These are phyloP conservation scores for Naganishia liquefaciens DNA, from an alignment of 1,284 basidiomycete genomes.

Conservation along the genomic window DNA sequence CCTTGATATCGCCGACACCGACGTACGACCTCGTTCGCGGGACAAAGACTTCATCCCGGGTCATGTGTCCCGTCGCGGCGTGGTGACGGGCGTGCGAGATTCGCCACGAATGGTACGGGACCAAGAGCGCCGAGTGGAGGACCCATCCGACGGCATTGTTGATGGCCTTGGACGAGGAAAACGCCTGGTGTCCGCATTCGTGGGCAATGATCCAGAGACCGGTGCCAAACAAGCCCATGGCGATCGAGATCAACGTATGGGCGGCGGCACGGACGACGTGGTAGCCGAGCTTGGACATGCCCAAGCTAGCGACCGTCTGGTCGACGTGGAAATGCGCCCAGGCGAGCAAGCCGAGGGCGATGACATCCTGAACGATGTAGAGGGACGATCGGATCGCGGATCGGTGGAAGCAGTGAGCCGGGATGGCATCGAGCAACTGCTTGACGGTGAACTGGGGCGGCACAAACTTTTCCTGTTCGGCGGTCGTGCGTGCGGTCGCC, in stretches of 20 bases:
- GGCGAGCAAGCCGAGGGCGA: conserved; percentile 69
- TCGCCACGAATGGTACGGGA: conserved; percentile 97
- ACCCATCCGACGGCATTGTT: conserved; percentile 95
- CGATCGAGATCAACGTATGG: conserved; percentile 81
- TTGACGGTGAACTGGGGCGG: conserved; percentile 54
- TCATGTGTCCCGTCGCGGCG: conserved; percentile 91
- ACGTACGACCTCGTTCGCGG: conserved; percentile 80
- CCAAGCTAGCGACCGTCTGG: conserved; percentile 51
- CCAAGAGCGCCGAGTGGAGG: conserved; percentile 87
- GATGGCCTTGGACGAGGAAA: conserved; percentile 89
- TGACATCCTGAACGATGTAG: conserved; percentile 78
- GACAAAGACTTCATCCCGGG: conserved; percentile 95
- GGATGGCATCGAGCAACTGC: conserved; percentile 76
- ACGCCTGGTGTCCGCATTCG: conserved; percentile 92
- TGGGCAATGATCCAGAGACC: conserved; percentile 89
- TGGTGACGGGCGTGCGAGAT: conserved; percentile 97
- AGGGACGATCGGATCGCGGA: conserved; percentile 79
- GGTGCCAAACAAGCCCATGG: conserved; percentile 83
- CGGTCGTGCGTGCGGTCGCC: conserved; percentile 11
- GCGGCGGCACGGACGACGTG: conserved; percentile 67
- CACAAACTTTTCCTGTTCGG: conserved; percentile 44
- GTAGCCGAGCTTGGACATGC: conserved; percentile 65
- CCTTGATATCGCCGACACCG: conserved; percentile 66
- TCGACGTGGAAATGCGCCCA: conserved; percentile 72
- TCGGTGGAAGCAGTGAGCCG: conserved; percentile 91